Conservation (phyloP, 2,329 filamentous ascomycete genomes). For the Tolypocladium tundrense region DNA sequence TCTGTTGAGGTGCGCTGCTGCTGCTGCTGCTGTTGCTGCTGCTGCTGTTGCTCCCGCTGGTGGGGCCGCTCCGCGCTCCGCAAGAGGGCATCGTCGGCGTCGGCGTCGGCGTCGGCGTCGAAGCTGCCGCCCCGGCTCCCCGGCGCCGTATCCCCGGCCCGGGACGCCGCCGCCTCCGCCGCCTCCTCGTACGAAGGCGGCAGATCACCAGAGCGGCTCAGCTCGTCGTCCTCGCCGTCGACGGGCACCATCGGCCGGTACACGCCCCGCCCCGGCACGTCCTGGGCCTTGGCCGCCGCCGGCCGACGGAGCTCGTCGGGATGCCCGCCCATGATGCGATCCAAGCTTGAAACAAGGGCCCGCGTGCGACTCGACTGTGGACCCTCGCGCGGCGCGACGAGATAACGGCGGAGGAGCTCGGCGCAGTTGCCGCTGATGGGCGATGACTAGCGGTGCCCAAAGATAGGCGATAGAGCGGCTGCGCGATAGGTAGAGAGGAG, state of each 20-base stretch:
- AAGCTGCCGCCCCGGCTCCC: neutral
- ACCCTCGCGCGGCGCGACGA: neutral
- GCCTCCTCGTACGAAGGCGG: conserved; percentile 2
- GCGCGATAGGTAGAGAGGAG: neutral
- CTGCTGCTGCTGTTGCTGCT: neutral
- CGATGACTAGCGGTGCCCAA: neutral
- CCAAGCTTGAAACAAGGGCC: neutral
- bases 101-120: neutral
- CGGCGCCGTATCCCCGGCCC: neutral
- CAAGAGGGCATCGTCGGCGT: neutral
- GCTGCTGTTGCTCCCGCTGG: neutral
- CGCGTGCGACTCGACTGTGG: neutral
- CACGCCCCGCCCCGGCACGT: neutral
- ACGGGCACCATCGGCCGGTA: conserved; percentile 1
- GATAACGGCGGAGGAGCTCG: neutral
- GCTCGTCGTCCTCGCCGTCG: neutral
- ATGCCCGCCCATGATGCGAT: neutral
- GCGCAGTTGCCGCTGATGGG: neutral
- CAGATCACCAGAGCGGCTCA: neutral
- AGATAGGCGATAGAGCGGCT: neutral
- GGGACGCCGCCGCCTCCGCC: neutral
- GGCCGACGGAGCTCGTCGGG: neutral
- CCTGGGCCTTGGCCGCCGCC: neutral
- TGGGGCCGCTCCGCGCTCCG: neutral
- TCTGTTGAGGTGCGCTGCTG: neutral